Conservation (phyloP, 2,329 filamentous ascomycete species). For the Fusarium succisae region DNA sequence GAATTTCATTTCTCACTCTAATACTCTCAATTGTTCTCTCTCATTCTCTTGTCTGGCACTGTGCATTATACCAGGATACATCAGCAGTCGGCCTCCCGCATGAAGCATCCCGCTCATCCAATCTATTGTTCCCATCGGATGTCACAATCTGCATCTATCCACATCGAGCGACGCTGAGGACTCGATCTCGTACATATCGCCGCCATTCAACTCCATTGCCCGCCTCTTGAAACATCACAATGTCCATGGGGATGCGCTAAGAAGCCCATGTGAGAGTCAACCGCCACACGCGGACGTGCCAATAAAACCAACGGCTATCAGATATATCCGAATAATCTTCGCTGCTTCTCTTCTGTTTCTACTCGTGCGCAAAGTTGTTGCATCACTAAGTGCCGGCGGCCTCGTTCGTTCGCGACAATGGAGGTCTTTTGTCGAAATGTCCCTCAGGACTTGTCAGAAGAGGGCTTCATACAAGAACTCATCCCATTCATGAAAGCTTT, state of each 20-base stretch:
- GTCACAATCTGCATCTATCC: not conserved
- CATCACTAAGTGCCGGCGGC: not conserved
- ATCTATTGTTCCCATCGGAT: not conserved
- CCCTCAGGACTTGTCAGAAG: conserved; percentile 52
- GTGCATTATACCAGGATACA: not conserved
- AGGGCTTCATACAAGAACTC: conserved; percentile 52
- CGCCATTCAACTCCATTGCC: not conserved
- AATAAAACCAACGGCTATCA: not conserved
- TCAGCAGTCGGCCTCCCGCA: conserved; percentile 28
- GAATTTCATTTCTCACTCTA: not conserved
- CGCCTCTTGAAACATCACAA: not conserved
- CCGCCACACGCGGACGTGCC: not conserved
- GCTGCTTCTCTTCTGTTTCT: not conserved
- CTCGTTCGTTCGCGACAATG: conserved; percentile 45
- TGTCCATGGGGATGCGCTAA: not conserved
- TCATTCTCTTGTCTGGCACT: not conserved
- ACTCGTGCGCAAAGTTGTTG: no score
- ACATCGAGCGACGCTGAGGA: not conserved
- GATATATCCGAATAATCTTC: not conserved
- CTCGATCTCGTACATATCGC: not conserved
- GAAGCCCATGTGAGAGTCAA: not conserved
- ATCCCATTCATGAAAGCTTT: conserved; percentile 52
- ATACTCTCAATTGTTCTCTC: not conserved
- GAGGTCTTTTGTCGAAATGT: conserved; percentile 58
- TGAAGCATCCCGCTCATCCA: conserved; percentile 4